Percentiles rank a stretch among this genome's conserved stretches.
phyloP scores from a whole-genome alignment of 2,329 filamentous ascomycete genomes.

The Colletotrichum salicis region DNA sequence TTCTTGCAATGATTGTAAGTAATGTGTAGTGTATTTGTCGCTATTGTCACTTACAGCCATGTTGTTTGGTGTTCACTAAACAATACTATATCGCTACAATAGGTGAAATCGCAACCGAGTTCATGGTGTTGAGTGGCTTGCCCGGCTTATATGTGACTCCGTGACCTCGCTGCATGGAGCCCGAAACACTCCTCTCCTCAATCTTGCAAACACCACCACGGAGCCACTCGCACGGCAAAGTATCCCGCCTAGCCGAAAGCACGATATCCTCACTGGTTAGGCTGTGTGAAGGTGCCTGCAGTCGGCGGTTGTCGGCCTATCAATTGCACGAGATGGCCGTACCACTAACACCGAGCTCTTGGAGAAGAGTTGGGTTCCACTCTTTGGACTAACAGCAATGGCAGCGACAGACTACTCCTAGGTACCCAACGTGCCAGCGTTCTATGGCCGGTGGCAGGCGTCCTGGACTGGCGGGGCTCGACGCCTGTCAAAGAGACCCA shows the following conservation, averaged over 20 bases:
- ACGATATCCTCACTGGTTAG: constrained; percentile 9
- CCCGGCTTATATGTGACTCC: constrained; percentile 3
- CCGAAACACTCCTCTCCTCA: background rate
- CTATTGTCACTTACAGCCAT: constrained; percentile 1
- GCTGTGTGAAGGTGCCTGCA: background rate
- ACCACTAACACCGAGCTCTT: constrained; percentile 15
- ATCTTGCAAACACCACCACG: constrained; percentile 8
- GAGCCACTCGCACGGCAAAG: constrained; percentile 13
- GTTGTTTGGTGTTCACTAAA: background rate
- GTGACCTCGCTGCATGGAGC: background rate
- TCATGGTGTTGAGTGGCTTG: background rate
- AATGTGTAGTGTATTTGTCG: background rate
- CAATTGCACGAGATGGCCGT: constrained; percentile 25
- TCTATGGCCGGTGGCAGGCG: no score
- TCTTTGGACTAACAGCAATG: background rate
- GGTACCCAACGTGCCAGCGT: no score
- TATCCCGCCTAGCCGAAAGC: constrained; percentile 25
- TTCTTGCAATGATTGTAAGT: constrained; percentile 18
- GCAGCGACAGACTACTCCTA: background rate
- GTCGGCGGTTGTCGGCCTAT: constrained; percentile 29
- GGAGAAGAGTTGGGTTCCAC: constrained; percentile 5
- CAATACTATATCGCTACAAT: background rate
- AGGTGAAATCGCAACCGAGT: background rate
- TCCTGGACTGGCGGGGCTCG: constrained; percentile 11
- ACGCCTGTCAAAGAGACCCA: background rate